phyloP scores from a whole-genome alignment of 192 early-diverging fungal genomes.

The Dissophora ornata region DNA sequence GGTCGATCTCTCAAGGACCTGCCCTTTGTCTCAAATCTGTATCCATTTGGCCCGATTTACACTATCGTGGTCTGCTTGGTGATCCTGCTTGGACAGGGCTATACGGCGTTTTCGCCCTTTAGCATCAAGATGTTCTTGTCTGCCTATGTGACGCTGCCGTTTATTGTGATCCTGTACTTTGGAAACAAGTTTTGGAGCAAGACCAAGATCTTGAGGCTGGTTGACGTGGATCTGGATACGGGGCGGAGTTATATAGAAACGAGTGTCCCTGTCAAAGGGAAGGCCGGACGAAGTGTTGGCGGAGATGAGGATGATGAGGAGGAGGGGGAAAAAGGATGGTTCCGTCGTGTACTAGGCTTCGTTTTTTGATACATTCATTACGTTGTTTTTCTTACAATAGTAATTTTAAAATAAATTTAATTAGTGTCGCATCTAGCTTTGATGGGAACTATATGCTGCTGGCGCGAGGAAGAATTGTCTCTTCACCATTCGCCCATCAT shows the following conservation, averaged over 20 bases:
- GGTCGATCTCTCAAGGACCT: constrained; percentile 67
- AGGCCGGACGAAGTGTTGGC: no score
- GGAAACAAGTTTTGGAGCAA: constrained; percentile 68
- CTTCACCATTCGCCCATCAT: constrained; percentile 41
- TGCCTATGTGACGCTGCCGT: constrained; percentile 66
- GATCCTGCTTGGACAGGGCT: constrained; percentile 69
- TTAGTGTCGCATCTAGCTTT: no score
- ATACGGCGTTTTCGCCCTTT: constrained; percentile 65
- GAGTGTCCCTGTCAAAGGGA: no score
- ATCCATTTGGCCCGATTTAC: constrained; percentile 67
- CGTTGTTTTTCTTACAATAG: no score
- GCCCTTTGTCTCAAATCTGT: constrained; percentile 71
- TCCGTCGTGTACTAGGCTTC: constrained; percentile 9
- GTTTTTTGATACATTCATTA: no score
- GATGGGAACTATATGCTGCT: no score
- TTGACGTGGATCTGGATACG: constrained; percentile 69
- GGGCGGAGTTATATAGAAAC: constrained; percentile 34
- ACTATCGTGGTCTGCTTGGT: constrained; percentile 69
- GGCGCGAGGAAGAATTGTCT: no score
- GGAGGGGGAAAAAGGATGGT: constrained; percentile 14
- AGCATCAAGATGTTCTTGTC: constrained; percentile 65
- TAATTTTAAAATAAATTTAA: no score
- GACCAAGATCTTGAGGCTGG: constrained; percentile 70
- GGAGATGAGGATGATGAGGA: constrained; percentile 29
- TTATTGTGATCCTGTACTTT: constrained; percentile 70